A percentile compares a stretch with the other conserved stretches of the same genome.
Evolutionary conservation across 208 protist species (phyloP).

Genomic region (Trypanosoma vivax): DNA sequence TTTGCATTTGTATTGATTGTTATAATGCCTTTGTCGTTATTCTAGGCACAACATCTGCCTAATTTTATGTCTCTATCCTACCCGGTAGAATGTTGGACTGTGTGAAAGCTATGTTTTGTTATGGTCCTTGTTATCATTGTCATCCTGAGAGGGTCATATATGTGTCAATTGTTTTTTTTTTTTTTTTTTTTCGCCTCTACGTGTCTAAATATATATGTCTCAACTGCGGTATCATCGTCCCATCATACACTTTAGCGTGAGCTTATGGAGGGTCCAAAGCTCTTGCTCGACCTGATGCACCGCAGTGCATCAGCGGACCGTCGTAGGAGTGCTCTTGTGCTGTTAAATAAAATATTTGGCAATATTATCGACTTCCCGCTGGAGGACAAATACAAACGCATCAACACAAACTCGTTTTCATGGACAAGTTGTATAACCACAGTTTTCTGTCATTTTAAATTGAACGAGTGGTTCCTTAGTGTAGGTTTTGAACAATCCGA

Average conservation of each 20-base stretch:
- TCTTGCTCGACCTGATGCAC: constrained; percentile 13
- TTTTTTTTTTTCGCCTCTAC: background rate
- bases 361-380: constrained; percentile 16
- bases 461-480: constrained; percentile 17
- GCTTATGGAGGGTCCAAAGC: background rate
- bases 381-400: constrained; percentile 12
- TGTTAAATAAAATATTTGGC: constrained; percentile 12
- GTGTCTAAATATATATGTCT: background rate
- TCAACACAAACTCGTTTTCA: constrained; percentile 14
- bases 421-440: constrained; percentile 13
- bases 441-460: constrained; percentile 13
- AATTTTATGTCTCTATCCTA: too few relatives aligned
- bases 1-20: too few relatives aligned
- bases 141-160: too few relatives aligned
- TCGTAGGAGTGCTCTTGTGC: constrained; percentile 16
- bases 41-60: too few relatives aligned
- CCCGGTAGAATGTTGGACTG: too few relatives aligned
- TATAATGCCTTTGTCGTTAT: too few relatives aligned
- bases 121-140: too few relatives aligned
- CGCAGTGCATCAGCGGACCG: constrained; percentile 3
- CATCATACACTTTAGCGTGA: background rate
- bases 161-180: background rate
- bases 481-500: constrained; percentile 15
- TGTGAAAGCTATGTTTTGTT: too few relatives aligned
- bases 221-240: background rate